These are phyloP conservation scores for Wickerhamomyces kurtzmanii DNA, from an alignment of 805 yeast genomes.

Conservation along the genomic window DNA sequence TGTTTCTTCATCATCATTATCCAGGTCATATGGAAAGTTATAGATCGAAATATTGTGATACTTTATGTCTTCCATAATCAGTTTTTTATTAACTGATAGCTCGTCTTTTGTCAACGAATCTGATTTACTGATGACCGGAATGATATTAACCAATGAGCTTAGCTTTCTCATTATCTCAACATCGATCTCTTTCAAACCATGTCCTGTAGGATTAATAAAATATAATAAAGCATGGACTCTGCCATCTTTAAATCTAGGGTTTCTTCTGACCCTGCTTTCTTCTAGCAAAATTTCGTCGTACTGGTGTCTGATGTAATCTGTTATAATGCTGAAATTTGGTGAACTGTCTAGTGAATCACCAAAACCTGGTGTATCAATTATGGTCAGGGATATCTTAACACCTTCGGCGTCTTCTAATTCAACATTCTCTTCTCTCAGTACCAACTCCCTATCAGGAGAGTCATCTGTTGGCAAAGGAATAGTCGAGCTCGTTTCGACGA, in stretches of 20 bases:
- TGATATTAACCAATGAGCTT: conserved; percentile 72
- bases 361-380: conserved; percentile 80
- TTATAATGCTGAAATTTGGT: conserved; percentile 54
- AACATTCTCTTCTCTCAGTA: conserved; percentile 69
- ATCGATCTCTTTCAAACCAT: conserved; percentile 70
- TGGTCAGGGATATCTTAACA: conserved; percentile 64
- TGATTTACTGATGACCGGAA: conserved; percentile 80
- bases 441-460: conserved; percentile 40
- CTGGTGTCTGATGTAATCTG: conserved; percentile 75
- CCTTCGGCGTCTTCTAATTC: conserved; percentile 83
- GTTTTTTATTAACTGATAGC: conserved; percentile 58
- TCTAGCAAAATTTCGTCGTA: conserved; percentile 76
- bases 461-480: conserved; percentile 42
- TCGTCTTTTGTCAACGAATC: conserved; percentile 81
- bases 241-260: conserved; percentile 78
- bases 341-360: conserved; percentile 68
- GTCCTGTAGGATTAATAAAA: conserved; percentile 79
- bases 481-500: conserved; percentile 64
- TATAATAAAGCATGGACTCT: conserved; percentile 71
- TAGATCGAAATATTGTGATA: conserved; percentile 62
- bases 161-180: conserved; percentile 69
- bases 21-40: conserved; percentile 57
- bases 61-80: conserved; percentile 70
- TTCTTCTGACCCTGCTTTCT: conserved; percentile 73
- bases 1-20: conserved; percentile 48